These are phyloP conservation scores for Blastomyces parvus DNA, from an alignment of 2,329 filamentous ascomycete species.

Conservation along the genomic window DNA sequence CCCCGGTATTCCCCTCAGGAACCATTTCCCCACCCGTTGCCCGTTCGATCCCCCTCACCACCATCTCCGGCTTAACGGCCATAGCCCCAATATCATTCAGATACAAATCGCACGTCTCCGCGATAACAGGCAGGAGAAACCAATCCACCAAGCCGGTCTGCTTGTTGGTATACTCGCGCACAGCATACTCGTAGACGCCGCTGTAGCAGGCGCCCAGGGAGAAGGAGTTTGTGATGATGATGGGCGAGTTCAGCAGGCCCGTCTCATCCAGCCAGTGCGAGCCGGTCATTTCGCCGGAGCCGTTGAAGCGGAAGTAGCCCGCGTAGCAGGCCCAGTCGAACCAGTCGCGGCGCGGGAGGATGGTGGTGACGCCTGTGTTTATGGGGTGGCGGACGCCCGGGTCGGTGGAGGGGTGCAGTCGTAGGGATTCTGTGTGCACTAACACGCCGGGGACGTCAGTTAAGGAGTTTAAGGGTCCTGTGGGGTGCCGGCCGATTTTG, in stretches of 20 bases:
- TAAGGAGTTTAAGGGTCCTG: conserved; percentile 35
- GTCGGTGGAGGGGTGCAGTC: conserved; percentile 19
- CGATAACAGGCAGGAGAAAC: conserved; percentile 50
- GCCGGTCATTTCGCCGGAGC: conserved; percentile 54
- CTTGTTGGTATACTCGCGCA: conserved; percentile 36
- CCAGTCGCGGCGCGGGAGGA: conserved; percentile 35
- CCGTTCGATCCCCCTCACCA: conserved; percentile 45
- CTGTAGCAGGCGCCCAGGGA: conserved; percentile 50
- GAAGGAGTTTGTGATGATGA: conserved; percentile 52
- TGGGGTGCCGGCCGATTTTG: conserved; percentile 17
- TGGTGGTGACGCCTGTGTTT: conserved; percentile 38
- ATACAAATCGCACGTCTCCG: conserved; percentile 55
- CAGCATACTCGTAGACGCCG: conserved; percentile 49
- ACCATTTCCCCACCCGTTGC: conserved; percentile 43
- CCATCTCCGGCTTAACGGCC: conserved; percentile 45
- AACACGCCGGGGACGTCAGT: conserved; percentile 39
- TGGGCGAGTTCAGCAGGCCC: conserved; percentile 49
- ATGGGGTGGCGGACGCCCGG: conserved; percentile 7
- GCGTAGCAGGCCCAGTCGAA: conserved; percentile 36
- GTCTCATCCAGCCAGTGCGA: conserved; percentile 54
- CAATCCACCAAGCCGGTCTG: conserved; percentile 41
- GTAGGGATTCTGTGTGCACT: conserved; percentile 23
- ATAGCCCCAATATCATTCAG: conserved; percentile 51
- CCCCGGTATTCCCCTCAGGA: conserved; percentile 53
- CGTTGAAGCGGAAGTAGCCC: conserved; percentile 52